Conservation (phyloP, 75 land plant genomes). For the Pseudotsuga menziesii region DNA sequence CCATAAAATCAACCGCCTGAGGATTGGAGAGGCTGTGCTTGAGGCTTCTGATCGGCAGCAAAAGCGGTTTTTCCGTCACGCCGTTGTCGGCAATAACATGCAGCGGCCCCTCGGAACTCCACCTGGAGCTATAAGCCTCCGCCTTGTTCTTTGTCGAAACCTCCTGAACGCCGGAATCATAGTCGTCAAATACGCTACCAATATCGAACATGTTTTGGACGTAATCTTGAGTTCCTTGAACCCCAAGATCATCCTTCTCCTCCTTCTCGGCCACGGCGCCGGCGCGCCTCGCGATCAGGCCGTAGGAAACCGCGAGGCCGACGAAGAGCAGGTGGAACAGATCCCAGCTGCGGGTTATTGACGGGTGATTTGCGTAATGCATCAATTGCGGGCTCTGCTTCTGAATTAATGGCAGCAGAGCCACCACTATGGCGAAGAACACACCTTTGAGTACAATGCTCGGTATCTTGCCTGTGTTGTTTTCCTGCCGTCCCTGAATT, state of each 20-base stretch:
- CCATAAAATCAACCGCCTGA: not conserved
- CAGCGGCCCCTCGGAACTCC: conserved; percentile 17
- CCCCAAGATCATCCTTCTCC: conserved; percentile 8
- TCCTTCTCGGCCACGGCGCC: conserved; percentile 9
- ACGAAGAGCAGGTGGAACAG: conserved; percentile 41
- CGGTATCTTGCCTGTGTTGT: not conserved
- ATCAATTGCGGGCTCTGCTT: conserved; percentile 37
- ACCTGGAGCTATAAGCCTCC: conserved; percentile 30
- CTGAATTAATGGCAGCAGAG: conserved; percentile 32
- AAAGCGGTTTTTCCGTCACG: conserved; percentile 19
- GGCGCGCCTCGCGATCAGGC: conserved; percentile 34
- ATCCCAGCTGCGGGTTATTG: conserved; percentile 42
- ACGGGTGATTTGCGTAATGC: conserved; percentile 15
- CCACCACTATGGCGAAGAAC: conserved; percentile 16
- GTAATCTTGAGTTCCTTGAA: conserved; percentile 15
- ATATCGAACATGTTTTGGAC: conserved; percentile 28
- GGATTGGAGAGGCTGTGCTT: conserved; percentile 15
- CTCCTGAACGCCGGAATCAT: conserved; percentile 10
- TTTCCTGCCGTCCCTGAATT: no score
- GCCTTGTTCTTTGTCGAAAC: conserved; percentile 1
- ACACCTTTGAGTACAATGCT: conserved; percentile 27
- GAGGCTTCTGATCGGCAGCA: conserved; percentile 40
- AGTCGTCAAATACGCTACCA: conserved; percentile 37
- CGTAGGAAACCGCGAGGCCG: conserved; percentile 57
- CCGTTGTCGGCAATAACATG: conserved; percentile 20